A percentile compares a stretch with the other conserved stretches of the same genome.
phyloP scores from a whole-genome alignment of 2,329 filamentous ascomycete genomes.

The Colletotrichum filicis region DNA sequence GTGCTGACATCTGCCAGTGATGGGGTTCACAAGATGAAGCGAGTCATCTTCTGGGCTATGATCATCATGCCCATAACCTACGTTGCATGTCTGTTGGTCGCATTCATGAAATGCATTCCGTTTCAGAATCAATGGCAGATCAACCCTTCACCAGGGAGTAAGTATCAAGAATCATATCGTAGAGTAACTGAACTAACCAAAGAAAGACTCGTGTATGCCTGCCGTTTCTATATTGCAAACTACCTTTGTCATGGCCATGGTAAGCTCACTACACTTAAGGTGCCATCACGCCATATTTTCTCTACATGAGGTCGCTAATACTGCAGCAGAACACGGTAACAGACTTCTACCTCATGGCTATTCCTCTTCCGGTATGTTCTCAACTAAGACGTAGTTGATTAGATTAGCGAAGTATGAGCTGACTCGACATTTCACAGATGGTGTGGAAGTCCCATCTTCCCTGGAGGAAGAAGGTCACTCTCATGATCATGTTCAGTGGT shows the following conservation, averaged over 20 bases:
- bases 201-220: slow-evolving; percentile 5
- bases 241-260: slow-evolving; percentile 26
- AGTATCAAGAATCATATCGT: accelerated
- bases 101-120: slow-evolving; percentile 54
- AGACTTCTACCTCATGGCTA: slow-evolving; percentile 28
- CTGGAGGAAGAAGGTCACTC: slow-evolving; percentile 25
- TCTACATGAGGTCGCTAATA: not conserved
- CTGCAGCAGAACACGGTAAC: not conserved
- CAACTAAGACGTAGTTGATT: too few relatives aligned
- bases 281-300: not conserved
- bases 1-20: not conserved
- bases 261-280: not conserved
- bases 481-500: slow-evolving; percentile 31
- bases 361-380: not conserved
- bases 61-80: slow-evolving; percentile 22
- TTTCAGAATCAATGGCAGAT: slow-evolving; percentile 62
- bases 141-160: slow-evolving; percentile 44
- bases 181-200: not conserved
- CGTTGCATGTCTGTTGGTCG: slow-evolving; percentile 43
- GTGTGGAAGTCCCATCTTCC: slow-evolving; percentile 24
- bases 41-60: slow-evolving; percentile 14
- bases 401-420: not conserved
- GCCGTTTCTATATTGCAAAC: slow-evolving; percentile 23
- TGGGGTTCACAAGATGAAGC: slow-evolving; percentile 22
- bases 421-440: not conserved